A percentile compares a stretch with the other conserved stretches of the same genome.
phyloP scores from a whole-genome alignment of 441 rosid genomes.

The Pelargonium cotyledonis region DNA sequence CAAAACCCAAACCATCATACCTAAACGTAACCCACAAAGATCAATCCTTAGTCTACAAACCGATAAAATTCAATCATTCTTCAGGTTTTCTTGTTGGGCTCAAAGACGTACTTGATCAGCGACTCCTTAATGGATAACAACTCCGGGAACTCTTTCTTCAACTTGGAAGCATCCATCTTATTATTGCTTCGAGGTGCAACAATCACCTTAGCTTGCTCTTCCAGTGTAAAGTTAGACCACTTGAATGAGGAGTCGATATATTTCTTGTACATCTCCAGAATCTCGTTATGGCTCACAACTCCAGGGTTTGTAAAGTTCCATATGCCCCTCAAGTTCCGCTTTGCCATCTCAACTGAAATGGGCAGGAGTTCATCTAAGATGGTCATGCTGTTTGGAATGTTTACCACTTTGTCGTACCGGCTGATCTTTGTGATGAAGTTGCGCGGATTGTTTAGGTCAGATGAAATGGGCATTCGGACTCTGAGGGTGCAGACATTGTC shows the following conservation, averaged over 20 bases:
- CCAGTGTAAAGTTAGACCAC: slow-evolving; percentile 72
- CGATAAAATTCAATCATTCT: background rate
- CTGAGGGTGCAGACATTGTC: slow-evolving; percentile 88
- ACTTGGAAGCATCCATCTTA: slow-evolving; percentile 76
- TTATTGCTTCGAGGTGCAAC: slow-evolving; percentile 88
- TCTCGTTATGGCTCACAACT: slow-evolving; percentile 81
- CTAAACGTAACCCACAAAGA: too few species aligned
- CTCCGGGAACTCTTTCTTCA: slow-evolving; percentile 81
- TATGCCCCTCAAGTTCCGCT: slow-evolving; percentile 71
- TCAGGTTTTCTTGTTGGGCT: slow-evolving; percentile 62
- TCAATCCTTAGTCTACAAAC: slow-evolving; percentile 6
- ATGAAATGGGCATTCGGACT: slow-evolving; percentile 89
- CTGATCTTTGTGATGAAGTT: slow-evolving; percentile 91
- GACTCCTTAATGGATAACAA: slow-evolving; percentile 76
- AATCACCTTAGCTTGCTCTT: slow-evolving; percentile 89
- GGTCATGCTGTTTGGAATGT: slow-evolving; percentile 95
- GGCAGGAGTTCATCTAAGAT: slow-evolving; percentile 79
- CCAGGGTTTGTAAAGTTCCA: slow-evolving; percentile 98
- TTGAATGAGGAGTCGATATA: slow-evolving; percentile 58
- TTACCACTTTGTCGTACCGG: slow-evolving; percentile 81
- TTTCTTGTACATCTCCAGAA: slow-evolving; percentile 85
- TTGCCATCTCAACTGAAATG: slow-evolving; percentile 87
- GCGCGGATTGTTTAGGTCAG: slow-evolving; percentile 78
- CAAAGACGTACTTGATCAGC: slow-evolving; percentile 63
- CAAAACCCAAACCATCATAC: too few species aligned